Percentiles rank a stretch among this genome's conserved stretches.
Conservation (phyloP, 2,329 filamentous ascomycete genomes). For the Exophiala aquamarina region DNA sequence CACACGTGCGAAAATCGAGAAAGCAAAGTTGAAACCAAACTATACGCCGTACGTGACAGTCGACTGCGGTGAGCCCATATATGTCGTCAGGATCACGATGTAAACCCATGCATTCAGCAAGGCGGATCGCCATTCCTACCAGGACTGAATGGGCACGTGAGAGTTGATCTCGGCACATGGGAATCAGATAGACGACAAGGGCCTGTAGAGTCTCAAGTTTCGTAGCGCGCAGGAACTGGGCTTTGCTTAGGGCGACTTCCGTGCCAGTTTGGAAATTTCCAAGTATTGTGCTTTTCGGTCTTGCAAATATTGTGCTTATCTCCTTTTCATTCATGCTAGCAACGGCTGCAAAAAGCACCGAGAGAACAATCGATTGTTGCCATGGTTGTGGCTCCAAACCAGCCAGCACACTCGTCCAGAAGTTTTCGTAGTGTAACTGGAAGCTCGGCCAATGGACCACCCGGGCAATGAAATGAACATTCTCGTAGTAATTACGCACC, state of each 20-base stretch:
- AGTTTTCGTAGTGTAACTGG: constrained; percentile 61
- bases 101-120: constrained; percentile 76
- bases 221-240: constrained; percentile 70
- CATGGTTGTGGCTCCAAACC: constrained; percentile 64
- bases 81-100: constrained; percentile 65
- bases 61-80: constrained; percentile 65
- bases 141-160: constrained; percentile 73
- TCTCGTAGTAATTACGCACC: constrained; percentile 65
- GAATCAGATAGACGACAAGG: constrained; percentile 68
- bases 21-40: constrained; percentile 79
- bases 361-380: constrained; percentile 68
- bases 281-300: constrained; percentile 58
- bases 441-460: constrained; percentile 68
- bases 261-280: constrained; percentile 65
- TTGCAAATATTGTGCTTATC: constrained; percentile 55
- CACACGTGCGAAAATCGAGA: constrained; percentile 71
- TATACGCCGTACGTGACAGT: constrained; percentile 69
- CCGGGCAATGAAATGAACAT: constrained; percentile 68
- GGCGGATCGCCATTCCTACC: constrained; percentile 68
- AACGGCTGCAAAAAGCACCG: constrained; percentile 67
- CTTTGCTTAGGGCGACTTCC: constrained; percentile 66
- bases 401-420: constrained; percentile 63
- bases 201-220: constrained; percentile 74
- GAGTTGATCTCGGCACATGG: constrained; percentile 69
- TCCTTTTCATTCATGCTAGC: constrained; percentile 63